Conservation (phyloP, 495 filamentous ascomycete genomes). For the Penicillium steckii region DNA sequence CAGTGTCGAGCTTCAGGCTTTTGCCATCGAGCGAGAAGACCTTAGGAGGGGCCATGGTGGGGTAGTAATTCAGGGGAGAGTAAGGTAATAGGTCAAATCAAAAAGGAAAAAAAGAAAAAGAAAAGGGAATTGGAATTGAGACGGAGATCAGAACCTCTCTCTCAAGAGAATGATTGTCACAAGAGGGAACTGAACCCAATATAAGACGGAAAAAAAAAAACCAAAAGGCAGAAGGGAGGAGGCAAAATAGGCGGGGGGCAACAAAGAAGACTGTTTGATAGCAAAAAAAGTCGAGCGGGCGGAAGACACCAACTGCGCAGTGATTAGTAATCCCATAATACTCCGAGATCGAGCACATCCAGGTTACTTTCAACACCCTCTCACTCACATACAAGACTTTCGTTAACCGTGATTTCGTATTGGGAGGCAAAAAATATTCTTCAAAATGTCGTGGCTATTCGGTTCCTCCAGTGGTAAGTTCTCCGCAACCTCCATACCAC, state of each 20-base stretch:
- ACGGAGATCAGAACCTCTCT: not conserved
- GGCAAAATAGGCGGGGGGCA: not conserved
- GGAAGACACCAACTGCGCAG: slow-evolving; percentile 20
- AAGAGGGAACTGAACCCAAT: not conserved
- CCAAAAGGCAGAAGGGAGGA: not conserved
- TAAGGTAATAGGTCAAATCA: not conserved
- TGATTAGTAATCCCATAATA: slow-evolving; percentile 28
- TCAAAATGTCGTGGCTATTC: slow-evolving; percentile 44
- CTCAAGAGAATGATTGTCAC: not conserved
- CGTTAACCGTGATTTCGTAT: not conserved
- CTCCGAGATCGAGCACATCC: slow-evolving; percentile 2
- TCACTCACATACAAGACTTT: not conserved
- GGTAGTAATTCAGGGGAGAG: slow-evolving; percentile 28
- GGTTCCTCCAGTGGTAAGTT: slow-evolving; percentile 40
- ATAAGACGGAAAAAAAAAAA: slow-evolving; percentile 4
- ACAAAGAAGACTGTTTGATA: slow-evolving; percentile 21
- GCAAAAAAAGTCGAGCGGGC: slow-evolving; percentile 22
- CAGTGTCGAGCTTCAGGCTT: slow-evolving; percentile 85
- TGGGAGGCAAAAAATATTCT: not conserved
- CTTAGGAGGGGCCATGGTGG: slow-evolving; percentile 60
- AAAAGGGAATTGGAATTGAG: not conserved
- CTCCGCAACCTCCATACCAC: not conserved
- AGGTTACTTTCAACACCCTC: slow-evolving; percentile 2
- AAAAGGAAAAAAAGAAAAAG: not conserved
- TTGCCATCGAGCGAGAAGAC: slow-evolving; percentile 89